Conservation (phyloP, 345 rosid species). For the Gynandropsis gynandra region DNA sequence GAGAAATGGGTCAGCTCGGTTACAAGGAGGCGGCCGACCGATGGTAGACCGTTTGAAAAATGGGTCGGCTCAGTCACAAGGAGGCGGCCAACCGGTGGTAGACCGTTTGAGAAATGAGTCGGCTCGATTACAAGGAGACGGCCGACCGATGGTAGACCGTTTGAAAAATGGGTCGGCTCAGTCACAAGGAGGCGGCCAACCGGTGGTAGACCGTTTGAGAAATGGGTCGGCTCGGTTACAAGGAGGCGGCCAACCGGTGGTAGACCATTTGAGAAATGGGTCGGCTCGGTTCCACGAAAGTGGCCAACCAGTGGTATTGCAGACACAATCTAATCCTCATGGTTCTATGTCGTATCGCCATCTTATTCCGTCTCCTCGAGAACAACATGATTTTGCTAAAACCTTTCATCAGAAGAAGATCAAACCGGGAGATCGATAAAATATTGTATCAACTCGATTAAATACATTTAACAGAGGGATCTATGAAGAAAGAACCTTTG, state of each 20-base stretch:
- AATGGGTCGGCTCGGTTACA: conserved; percentile 18
- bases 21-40: conserved; percentile 18
- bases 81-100: no score
- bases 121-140: conserved; percentile 18
- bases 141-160: conserved; percentile 29
- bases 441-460: neutral
- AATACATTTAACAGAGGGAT: no score
- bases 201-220: conserved; percentile 35
- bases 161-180: conserved; percentile 19
- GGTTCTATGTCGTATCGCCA: conserved; percentile 28
- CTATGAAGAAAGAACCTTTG: no score
- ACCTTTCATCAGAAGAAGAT: no score
- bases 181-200: conserved; percentile 14
- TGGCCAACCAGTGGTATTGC: conserved; percentile 27
- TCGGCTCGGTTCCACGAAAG: conserved; percentile 29
- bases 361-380: conserved; percentile 33
- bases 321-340: conserved; percentile 30
- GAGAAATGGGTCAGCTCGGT: conserved; percentile 23
- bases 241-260: no score
- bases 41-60: conserved; percentile 34
- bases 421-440: no score
- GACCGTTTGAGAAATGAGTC: conserved; percentile 31
- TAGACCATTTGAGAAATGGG: no score
- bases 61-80: conserved; percentile 14
- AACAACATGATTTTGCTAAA: no score